phyloP scores from a whole-genome alignment of 2,329 filamentous ascomycete genomes.

The Penicillium sp. region DNA sequence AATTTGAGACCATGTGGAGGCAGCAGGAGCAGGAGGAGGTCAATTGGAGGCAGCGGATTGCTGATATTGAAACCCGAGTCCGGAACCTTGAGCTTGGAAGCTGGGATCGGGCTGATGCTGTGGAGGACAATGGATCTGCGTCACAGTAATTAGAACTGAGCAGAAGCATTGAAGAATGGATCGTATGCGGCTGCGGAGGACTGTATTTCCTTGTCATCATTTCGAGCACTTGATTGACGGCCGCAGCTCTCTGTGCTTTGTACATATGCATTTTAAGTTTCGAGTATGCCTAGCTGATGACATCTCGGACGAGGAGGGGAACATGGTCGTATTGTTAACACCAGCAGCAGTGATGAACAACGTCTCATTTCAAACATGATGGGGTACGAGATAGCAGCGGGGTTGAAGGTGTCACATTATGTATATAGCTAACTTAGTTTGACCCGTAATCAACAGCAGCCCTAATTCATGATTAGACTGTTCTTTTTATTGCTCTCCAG shows the following conservation, averaged over 20 bases:
- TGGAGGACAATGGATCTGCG: slow-evolving; percentile 64
- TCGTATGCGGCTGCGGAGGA: background rate
- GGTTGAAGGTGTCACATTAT: background rate
- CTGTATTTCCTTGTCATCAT: background rate
- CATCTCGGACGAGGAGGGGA: too few relatives aligned
- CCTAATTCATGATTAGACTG: background rate
- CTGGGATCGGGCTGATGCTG: slow-evolving; percentile 70
- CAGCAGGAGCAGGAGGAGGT: slow-evolving; percentile 61
- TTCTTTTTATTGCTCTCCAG: background rate
- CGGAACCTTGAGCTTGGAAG: slow-evolving; percentile 66
- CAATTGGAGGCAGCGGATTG: slow-evolving; percentile 55
- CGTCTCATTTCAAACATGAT: background rate
- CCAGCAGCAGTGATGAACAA: too few relatives aligned
- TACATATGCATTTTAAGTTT: background rate
- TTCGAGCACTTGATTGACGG: background rate
- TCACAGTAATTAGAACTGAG: slow-evolving; percentile 1
- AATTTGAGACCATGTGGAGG: slow-evolving; percentile 60
- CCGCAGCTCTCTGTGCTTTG: background rate
- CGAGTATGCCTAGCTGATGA: background rate
- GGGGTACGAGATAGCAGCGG: background rate
- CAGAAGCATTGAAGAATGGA: background rate
- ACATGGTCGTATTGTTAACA: background rate
- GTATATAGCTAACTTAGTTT: background rate
- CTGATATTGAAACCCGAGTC: slow-evolving; percentile 58
- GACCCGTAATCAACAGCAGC: background rate